A percentile compares a stretch with the other conserved stretches of the same genome.
Conservation (phyloP, 768 basidiomycete species). For the Rhodosporidiobolus odoratus region DNA sequence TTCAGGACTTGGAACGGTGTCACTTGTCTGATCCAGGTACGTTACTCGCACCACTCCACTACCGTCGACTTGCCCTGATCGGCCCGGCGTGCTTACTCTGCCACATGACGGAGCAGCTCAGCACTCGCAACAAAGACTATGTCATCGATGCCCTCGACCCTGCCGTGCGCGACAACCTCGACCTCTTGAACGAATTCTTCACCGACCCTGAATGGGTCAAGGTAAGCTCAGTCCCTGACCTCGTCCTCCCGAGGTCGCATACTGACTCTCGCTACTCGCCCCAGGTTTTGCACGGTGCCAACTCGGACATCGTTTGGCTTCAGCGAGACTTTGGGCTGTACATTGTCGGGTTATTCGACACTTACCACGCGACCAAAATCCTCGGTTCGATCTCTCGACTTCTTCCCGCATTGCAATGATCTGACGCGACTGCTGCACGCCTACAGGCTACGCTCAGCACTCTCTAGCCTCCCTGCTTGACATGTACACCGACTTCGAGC, state of each 20-base stretch:
- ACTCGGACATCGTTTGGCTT: slow-evolving; percentile 90
- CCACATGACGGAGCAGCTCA: too few species aligned
- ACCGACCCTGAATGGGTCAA: slow-evolving; percentile 79
- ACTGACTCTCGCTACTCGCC: not conserved
- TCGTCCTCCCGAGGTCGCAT: not conserved
- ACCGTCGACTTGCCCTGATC: too few species aligned
- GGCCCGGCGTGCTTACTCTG: too few species aligned
- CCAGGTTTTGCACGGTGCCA: slow-evolving; percentile 89
- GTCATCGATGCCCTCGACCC: slow-evolving; percentile 70
- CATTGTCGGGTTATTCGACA: slow-evolving; percentile 94
- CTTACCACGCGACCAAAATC: slow-evolving; percentile 84
- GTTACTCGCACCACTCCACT: too few species aligned
- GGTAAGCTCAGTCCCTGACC: slow-evolving; percentile 49
- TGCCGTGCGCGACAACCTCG: slow-evolving; percentile 64
- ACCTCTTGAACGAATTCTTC: slow-evolving; percentile 67
- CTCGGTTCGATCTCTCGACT: slow-evolving; percentile 54
- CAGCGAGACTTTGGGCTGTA: slow-evolving; percentile 93
- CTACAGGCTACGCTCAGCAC: slow-evolving; percentile 74
- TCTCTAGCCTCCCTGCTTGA: slow-evolving; percentile 76
- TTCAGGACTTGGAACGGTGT: slow-evolving; percentile 80
- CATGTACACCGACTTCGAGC: slow-evolving; percentile 79
- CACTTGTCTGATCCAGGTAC: slow-evolving; percentile 87
- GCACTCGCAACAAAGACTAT: slow-evolving; percentile 73
- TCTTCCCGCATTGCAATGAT: too few species aligned
- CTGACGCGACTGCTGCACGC: too few species aligned